Percentiles rank a stretch among this genome's conserved stretches.
phyloP scores from a whole-genome alignment of 2,329 filamentous ascomycete species.

The Colletotrichum coccodes region DNA sequence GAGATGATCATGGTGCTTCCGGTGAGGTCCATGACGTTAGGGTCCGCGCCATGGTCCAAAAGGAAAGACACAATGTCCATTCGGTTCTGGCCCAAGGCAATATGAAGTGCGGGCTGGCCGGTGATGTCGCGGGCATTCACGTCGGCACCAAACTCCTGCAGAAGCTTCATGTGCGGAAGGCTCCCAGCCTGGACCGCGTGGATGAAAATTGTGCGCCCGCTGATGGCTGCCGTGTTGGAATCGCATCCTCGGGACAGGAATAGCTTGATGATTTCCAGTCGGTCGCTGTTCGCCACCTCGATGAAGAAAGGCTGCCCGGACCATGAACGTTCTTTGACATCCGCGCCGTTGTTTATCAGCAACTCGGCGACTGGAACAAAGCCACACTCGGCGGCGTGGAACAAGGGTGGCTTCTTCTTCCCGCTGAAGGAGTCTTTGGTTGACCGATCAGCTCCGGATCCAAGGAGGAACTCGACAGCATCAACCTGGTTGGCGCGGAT shows the following conservation, averaged over 20 bases:
- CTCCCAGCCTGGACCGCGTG: slow-evolving; percentile 39
- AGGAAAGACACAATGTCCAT: slow-evolving; percentile 46
- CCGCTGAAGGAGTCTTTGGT: slow-evolving; percentile 31
- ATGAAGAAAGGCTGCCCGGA: slow-evolving; percentile 29
- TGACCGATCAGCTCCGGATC: slow-evolving; percentile 41
- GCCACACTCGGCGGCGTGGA: slow-evolving; percentile 34
- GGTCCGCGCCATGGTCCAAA: slow-evolving; percentile 46
- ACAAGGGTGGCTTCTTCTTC: slow-evolving; percentile 37
- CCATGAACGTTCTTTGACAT: slow-evolving; percentile 29
- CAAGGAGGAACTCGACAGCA: slow-evolving; percentile 45
- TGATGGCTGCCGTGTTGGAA: slow-evolving; percentile 40
- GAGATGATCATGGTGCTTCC: slow-evolving; percentile 47
- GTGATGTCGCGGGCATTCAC: slow-evolving; percentile 40
- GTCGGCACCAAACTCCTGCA: slow-evolving; percentile 35
- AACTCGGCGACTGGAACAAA: slow-evolving; percentile 25
- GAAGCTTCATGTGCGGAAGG: slow-evolving; percentile 24
- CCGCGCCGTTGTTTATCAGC: slow-evolving; percentile 32
- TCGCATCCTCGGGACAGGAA: slow-evolving; percentile 49
- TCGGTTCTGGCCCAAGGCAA: slow-evolving; percentile 38
- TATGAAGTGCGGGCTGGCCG: slow-evolving; percentile 37
- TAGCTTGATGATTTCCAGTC: slow-evolving; percentile 32
- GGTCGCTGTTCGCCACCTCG: slow-evolving; percentile 28
- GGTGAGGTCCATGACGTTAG: slow-evolving; percentile 40
- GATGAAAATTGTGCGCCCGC: slow-evolving; percentile 42
- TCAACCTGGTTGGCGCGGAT: slow-evolving; percentile 43